Evolutionary conservation across 1,284 basidiomycete species (phyloP).

Genomic region (Papiliotrema fonsecae): DNA sequence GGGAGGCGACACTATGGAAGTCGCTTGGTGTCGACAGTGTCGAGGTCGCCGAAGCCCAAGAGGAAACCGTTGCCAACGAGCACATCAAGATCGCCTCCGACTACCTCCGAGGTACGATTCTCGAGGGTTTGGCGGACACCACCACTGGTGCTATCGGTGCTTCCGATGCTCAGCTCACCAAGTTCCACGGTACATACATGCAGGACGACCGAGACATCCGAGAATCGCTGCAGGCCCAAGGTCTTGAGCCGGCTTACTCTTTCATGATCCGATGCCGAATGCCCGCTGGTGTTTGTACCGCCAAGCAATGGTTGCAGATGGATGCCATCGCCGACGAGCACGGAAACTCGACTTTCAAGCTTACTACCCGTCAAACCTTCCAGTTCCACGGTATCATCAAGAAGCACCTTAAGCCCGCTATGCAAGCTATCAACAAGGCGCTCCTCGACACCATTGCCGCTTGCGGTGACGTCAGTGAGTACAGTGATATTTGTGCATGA

Average conservation of each 20-base stretch:
- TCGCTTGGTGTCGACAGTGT: constrained; percentile 85
- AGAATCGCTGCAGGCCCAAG: constrained; percentile 88
- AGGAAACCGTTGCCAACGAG: constrained; percentile 97
- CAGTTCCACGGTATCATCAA: constrained; percentile 99
- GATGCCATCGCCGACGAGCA: constrained; percentile 94
- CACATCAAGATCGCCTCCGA: constrained; percentile 98
- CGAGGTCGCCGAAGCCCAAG: constrained; percentile 86
- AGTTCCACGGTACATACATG: constrained; percentile 98
- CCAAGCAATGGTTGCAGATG: constrained; percentile 91
- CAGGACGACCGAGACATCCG: constrained; percentile 98
- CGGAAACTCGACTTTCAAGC: constrained; percentile 91
- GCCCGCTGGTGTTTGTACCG: constrained; percentile 89
- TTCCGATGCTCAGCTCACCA: constrained; percentile 90
- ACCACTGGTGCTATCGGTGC: constrained; percentile 85
- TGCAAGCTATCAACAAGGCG: constrained; percentile 90
- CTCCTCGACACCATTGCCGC: constrained; percentile 95
- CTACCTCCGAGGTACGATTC: constrained; percentile 92
- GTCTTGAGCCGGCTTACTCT: constrained; percentile 90
- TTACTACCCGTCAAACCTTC: constrained; percentile 98
- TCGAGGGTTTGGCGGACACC: constrained; percentile 80
- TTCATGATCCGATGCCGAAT: constrained; percentile 99
- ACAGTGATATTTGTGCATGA: neutral
- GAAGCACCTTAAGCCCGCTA: constrained; percentile 88
- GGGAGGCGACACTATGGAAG: constrained; percentile 94
- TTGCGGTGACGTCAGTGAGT: constrained; percentile 91